These are phyloP conservation scores for Tolypocladium ovalisporum DNA, from an alignment of 2,329 filamentous ascomycete genomes.

Conservation along the genomic window DNA sequence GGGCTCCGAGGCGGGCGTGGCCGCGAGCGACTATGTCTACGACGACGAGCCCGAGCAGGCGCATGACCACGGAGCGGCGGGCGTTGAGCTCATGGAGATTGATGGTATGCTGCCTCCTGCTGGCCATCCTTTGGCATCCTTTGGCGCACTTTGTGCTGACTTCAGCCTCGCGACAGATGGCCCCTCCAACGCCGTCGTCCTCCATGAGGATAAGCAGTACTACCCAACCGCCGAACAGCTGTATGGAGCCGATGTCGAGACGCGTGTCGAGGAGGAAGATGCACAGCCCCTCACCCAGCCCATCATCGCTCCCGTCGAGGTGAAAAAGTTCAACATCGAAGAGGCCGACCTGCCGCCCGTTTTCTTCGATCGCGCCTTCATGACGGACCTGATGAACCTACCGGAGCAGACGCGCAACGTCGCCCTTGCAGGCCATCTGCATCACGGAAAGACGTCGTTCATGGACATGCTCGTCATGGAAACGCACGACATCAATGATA, in stretches of 20 bases:
- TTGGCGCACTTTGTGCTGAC: too few relatives aligned
- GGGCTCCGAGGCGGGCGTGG: conserved; percentile 67
- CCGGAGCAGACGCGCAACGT: conserved; percentile 91
- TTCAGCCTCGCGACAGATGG: conserved; percentile 41
- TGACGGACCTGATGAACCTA: conserved; percentile 93
- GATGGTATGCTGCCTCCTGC: conserved; percentile 46
- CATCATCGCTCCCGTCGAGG: conserved; percentile 84
- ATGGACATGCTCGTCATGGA: conserved; percentile 98
- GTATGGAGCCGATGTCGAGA: conserved; percentile 90
- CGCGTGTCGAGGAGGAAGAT: conserved; percentile 93
- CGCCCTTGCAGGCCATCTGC: conserved; percentile 81
- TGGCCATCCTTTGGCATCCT: not conserved
- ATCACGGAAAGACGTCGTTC: conserved; percentile 95
- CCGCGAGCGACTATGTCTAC: conserved; percentile 70
- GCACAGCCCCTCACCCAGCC: conserved; percentile 85
- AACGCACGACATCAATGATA: conserved; percentile 77
- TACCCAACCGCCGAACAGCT: conserved; percentile 97
- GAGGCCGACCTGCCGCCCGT: conserved; percentile 85
- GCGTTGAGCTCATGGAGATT: conserved; percentile 87
- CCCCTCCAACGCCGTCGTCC: conserved; percentile 89
- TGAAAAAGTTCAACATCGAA: conserved; percentile 93
- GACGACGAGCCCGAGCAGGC: conserved; percentile 62
- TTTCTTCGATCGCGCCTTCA: conserved; percentile 78
- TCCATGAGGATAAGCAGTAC: conserved; percentile 99
- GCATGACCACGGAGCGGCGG: conserved; percentile 36